Evolutionary conservation across 2,329 filamentous ascomycete species (phyloP), one percentile per base, ranked within the genome.

Genomic region (Arthrobotrys sinensis): DNA sequence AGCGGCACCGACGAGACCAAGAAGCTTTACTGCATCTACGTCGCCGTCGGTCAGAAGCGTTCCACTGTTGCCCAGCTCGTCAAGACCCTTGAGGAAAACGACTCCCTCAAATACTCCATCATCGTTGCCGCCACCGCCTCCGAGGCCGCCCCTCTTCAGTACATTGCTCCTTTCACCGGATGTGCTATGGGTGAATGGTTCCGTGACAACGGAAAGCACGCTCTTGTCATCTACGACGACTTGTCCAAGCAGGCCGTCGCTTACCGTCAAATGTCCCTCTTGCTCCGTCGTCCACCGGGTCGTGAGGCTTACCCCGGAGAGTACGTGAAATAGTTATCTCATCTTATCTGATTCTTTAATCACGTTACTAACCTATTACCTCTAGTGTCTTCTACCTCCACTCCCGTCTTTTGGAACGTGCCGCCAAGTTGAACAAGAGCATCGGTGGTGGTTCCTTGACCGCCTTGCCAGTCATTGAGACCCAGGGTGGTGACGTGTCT

Each of bases 1-100:
- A 88, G 87, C 85, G 84, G 87, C 85, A 89, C 85, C 86, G 94
- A 97, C 85, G 96, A 99, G 91, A 88, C 86, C 85, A 95, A 97
- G 92, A 99, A 99, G 91, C 93, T 99, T 77, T 99, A 97, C 93
- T 98, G 95, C 86, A 89, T 99, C 87, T 99, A 99, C 91, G 96
- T 98, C 84, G 96, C 96, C 85, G 91, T 99, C 83, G 96, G 96
- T 85, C 96, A 99, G 91, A 99, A 99, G 91, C 94, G 96, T 87
- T 98, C 96, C 83, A 99, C 96, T 83, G 95, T 99, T 83, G 96
- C 96, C 82, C 96, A 99, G 90, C 91, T 99, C 84, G 96, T 99
- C 89, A 94, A 98, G 93, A 98, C 96, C 81, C 93, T 99, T 76
- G 95, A 98, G 91, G 95, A 98, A 92, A 97, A 97, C 86, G 94